These are phyloP conservation scores for Crithidia acanthocephali DNA, from an alignment of 208 protist genomes.

Conservation along the genomic window DNA sequence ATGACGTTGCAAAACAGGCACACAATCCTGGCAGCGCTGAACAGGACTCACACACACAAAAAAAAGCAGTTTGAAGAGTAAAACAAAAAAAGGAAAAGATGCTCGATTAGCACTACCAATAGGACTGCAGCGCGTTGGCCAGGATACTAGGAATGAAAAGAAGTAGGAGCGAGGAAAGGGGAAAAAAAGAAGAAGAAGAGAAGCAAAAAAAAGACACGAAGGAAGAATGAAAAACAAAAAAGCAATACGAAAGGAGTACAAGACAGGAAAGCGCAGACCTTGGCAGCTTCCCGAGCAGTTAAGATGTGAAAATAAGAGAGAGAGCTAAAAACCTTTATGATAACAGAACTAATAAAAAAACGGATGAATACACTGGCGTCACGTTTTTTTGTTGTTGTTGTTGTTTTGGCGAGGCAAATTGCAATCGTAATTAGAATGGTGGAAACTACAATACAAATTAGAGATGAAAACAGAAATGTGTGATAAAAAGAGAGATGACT, in stretches of 20 bases:
- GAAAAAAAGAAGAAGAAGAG: not conserved
- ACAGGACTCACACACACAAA: no score
- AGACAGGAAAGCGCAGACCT: not conserved
- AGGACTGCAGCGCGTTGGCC: not conserved
- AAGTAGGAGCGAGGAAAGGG: not conserved
- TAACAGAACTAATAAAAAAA: not conserved
- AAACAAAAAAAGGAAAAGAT: not conserved
- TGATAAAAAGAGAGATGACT: not conserved
- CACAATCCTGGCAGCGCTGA: no score
- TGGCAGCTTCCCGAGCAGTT: no score
- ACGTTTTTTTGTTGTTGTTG: not conserved
- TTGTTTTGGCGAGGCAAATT: not conserved
- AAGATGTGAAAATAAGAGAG: no score
- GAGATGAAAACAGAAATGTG: not conserved
- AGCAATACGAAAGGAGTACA: not conserved
- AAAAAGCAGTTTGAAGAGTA: no score
- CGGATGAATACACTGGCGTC: not conserved
- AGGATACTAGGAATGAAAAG: not conserved
- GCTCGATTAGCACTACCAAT: constrained; percentile 7
- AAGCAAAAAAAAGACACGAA: constrained; percentile 1
- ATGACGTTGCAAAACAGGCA: not conserved
- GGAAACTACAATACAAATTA: not conserved
- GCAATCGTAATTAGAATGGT: not conserved
- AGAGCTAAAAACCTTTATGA: not conserved
- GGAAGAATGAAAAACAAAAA: constrained; percentile 1